phyloP scores from a whole-genome alignment of 1,284 basidiomycete genomes.

The Pseudozyma sp. region DNA sequence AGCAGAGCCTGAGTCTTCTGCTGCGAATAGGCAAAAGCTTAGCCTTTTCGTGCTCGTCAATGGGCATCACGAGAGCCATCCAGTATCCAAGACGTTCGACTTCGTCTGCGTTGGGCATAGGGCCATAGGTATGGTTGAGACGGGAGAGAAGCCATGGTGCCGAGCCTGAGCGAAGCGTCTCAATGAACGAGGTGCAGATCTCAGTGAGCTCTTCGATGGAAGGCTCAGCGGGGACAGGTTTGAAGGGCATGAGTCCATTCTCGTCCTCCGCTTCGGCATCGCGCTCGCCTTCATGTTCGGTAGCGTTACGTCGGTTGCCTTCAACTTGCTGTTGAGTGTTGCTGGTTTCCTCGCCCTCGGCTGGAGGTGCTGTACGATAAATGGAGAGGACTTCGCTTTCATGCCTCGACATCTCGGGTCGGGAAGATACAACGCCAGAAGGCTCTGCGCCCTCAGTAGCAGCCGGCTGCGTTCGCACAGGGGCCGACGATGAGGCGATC shows the following conservation, averaged over 20 bases:
- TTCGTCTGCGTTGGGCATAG: constrained; percentile 55
- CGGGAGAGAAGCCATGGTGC: constrained; percentile 92
- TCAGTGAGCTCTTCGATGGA: constrained; percentile 80
- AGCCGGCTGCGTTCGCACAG: constrained; percentile 7
- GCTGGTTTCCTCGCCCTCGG: not conserved
- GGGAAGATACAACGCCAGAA: not conserved
- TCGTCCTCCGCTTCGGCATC: constrained; percentile 8
- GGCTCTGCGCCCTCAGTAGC: not conserved
- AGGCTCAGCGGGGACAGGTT: constrained; percentile 60
- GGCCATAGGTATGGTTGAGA: constrained; percentile 73
- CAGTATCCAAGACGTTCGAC: constrained; percentile 71
- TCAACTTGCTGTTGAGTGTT: constrained; percentile 3
- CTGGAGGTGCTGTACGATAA: constrained; percentile 17
- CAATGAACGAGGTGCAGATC: constrained; percentile 82
- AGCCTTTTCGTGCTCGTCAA: constrained; percentile 92
- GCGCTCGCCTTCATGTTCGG: not conserved
- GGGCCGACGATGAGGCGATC: constrained; percentile 22
- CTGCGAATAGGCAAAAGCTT: constrained; percentile 90
- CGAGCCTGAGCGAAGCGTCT: constrained; percentile 81
- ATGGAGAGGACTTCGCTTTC: constrained; percentile 36
- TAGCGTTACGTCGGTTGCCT: not conserved
- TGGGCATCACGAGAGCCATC: constrained; percentile 91
- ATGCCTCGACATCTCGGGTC: constrained; percentile 23
- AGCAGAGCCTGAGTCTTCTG: constrained; percentile 79
- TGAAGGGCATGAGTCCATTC: constrained; percentile 28